A percentile compares a stretch with the other conserved stretches of the same genome.
phyloP scores from a whole-genome alignment of 768 basidiomycete species.

The Tubosaeta brunneosetosa region DNA sequence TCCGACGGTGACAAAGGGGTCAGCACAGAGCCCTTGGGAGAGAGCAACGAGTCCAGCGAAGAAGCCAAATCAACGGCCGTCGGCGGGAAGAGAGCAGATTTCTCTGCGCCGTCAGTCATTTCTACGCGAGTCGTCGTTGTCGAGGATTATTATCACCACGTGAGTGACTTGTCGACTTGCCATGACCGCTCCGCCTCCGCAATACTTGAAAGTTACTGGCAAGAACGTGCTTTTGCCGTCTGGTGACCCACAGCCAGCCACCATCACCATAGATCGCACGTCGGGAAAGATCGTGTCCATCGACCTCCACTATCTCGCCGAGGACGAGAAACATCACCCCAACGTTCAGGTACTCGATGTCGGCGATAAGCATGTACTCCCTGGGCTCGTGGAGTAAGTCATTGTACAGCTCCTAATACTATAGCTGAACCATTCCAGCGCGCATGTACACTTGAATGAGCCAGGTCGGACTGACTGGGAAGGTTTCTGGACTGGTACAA shows the following conservation, averaged over 20 bases:
- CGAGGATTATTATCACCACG: neutral
- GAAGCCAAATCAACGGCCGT: conserved; percentile 15
- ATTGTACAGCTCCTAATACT: neutral
- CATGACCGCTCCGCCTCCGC: conserved; percentile 8
- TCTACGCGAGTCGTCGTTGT: neutral
- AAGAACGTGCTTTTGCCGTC: conserved; percentile 54
- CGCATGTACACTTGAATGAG: conserved; percentile 92
- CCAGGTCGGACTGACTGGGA: conserved; percentile 94
- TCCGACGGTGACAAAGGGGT: conserved; percentile 28
- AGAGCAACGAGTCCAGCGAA: conserved; percentile 46
- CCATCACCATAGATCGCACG: conserved; percentile 51
- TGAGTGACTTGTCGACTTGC: neutral
- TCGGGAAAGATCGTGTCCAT: conserved; percentile 62
- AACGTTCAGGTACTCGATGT: conserved; percentile 48
- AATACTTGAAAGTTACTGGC: conserved; percentile 44
- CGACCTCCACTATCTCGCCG: conserved; percentile 28
- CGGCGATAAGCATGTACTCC: conserved; percentile 57
- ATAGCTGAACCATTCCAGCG: conserved; percentile 37
- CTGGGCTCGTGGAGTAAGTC: conserved; percentile 73
- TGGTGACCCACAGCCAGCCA: conserved; percentile 53
- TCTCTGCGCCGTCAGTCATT: conserved; percentile 19
- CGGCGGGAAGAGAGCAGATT: conserved; percentile 6
- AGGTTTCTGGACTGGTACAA: conserved; percentile 88
- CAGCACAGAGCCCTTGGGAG: conserved; percentile 38
- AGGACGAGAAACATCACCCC: conserved; percentile 20